A percentile compares a stretch with the other conserved stretches of the same genome.
Conservation (phyloP, 2,329 filamentous ascomycete genomes). For the Ophiostoma tasmaniense region DNA sequence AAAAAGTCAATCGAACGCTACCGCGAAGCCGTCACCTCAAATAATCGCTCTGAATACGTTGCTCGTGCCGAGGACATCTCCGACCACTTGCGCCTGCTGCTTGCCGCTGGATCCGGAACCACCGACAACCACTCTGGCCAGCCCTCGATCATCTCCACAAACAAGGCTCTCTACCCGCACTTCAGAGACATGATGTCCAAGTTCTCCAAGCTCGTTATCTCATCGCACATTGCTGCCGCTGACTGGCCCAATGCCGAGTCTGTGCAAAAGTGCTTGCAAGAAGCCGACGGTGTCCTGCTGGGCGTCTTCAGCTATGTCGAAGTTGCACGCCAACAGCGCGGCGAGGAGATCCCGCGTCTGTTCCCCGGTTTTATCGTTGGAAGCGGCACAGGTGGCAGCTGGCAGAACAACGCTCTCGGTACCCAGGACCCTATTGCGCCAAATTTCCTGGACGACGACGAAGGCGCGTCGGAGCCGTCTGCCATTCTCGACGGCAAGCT, state of each 20-base stretch:
- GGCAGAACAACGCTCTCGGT: constrained; percentile 64
- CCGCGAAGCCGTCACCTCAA: constrained; percentile 76
- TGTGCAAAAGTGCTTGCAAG: constrained; percentile 87
- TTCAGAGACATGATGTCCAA: constrained; percentile 99
- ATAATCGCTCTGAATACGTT: constrained; percentile 82
- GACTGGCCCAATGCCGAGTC: constrained; percentile 94
- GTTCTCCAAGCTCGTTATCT: constrained; percentile 97
- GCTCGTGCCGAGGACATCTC: constrained; percentile 95
- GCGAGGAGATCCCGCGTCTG: constrained; percentile 85
- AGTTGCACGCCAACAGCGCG: constrained; percentile 83
- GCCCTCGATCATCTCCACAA: constrained; percentile 97
- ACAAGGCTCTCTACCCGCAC: constrained; percentile 93
- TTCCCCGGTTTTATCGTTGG: constrained; percentile 89
- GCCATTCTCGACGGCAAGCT: constrained; percentile 66
- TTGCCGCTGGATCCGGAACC: constrained; percentile 93
- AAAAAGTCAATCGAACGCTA: constrained; percentile 83
- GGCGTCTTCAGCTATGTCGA: constrained; percentile 96
- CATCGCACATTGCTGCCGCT: constrained; percentile 91
- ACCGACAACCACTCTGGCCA: constrained; percentile 98
- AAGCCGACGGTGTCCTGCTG: constrained; percentile 91
- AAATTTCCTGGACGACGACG: constrained; percentile 78
- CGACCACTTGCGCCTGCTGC: constrained; percentile 82
- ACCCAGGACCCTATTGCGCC: constrained; percentile 65
- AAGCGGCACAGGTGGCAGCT: constrained; percentile 74
- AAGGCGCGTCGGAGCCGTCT: constrained; percentile 62